phyloP scores from a whole-genome alignment of 225 moss, liverwort and hornwort species.

The Polytrichum formosum region DNA sequence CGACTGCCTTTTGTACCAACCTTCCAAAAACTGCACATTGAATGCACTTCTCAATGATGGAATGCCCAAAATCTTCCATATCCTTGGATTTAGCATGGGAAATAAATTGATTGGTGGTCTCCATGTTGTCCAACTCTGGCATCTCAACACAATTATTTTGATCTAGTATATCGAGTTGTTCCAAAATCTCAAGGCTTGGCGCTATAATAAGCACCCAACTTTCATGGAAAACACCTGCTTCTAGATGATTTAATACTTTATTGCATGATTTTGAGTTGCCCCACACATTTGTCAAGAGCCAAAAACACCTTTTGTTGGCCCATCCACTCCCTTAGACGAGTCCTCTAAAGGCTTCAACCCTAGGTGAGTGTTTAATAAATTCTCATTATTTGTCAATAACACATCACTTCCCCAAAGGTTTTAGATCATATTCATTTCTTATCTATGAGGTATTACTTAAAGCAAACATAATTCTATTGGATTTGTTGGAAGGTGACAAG shows the following conservation, averaged over 20 bases:
- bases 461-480: not conserved
- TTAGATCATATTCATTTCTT: not conserved
- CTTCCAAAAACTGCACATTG: not conserved
- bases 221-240: not conserved
- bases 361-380: not conserved
- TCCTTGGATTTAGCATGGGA: not conserved
- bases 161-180: not conserved
- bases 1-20: not conserved
- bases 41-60: not conserved
- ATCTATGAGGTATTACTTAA: not conserved
- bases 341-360: not conserved
- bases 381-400: not conserved
- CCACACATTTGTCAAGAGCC: slow-evolving; percentile 12
- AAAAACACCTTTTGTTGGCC: slow-evolving; percentile 1
- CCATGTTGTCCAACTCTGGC: slow-evolving; percentile 8
- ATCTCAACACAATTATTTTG: slow-evolving; percentile 7
- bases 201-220: slow-evolving; percentile 7
- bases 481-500: not conserved
- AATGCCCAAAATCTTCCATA: not conserved
- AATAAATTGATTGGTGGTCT: slow-evolving; percentile 6
- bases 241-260: not conserved
- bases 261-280: not conserved
- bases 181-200: not conserved
- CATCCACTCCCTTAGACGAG: not conserved
- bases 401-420: no score